Evolutionary conservation across 495 filamentous ascomycete species (phyloP), one percentile per base, ranked within the genome.

Genomic region (Aspergillus cristatus): DNA sequence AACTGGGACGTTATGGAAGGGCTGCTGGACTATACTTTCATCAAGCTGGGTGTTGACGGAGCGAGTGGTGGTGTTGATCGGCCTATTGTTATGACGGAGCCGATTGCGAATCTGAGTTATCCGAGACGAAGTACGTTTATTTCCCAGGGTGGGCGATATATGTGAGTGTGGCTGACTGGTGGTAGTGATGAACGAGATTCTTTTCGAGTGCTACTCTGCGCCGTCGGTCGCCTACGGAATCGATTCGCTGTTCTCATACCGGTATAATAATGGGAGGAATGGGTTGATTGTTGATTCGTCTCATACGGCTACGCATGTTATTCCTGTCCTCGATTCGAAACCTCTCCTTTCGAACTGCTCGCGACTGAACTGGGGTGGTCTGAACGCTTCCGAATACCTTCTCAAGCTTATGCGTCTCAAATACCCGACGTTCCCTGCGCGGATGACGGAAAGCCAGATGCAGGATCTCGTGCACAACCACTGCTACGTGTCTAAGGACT

Each of bases 1-100:
- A 98, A 96, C 57, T 98, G 93, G 84, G 91, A 98, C 55, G 87
- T 86, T 12, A 83, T 94, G 77, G 91, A 98, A 55, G 85, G 85
- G 24, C 68, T 95, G 16, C 57, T 98, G 37, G 91, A 98, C 56
- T 91, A 94, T 51, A 67, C 87, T 18, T 97, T 98, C 57, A 63
- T 94, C 32, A 95, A 94, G 62, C 63, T 98, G 26, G 93, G 91
- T 10, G 70, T 96, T 37, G 84, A 94, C 39, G 83, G 81, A 5
- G 66, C 67, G 12, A 60, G 67, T 34, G 86, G 84, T 20, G 71
- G 73, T 6, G 74, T 98, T 26, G 88, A 86, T 42, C 67, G 87
- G 50, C 86, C 90, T 2, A 73, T 98, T 41, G 78, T 98, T 30
- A 93, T 98, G 86, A 97, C 91, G 0, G 91, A 98, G 57, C 81